Conservation (phyloP, 2,329 filamentous ascomycete genomes). For the Onygenales sp. region DNA sequence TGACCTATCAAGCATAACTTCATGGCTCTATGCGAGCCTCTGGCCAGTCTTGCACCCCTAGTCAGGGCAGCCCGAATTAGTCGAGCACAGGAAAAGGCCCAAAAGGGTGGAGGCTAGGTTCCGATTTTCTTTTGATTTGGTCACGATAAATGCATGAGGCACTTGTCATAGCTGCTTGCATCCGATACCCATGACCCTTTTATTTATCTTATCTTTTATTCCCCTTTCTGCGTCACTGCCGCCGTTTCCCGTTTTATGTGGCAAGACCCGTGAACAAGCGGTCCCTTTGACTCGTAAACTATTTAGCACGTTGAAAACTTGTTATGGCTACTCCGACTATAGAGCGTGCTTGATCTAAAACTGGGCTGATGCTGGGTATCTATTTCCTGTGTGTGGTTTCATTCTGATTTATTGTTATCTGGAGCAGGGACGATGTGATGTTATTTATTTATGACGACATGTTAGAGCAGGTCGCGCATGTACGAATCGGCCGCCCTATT, state of each 20-base stretch:
- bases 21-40: constrained; percentile 65
- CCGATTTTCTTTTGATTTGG: constrained; percentile 3
- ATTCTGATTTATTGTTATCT: neutral
- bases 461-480: neutral
- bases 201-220: neutral
- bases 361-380: neutral
- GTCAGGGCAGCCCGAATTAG: constrained; percentile 79
- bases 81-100: constrained; percentile 72
- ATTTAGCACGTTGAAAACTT: neutral
- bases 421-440: neutral
- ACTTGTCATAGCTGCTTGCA: neutral
- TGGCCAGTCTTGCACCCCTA: constrained; percentile 71
- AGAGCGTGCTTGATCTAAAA: neutral
- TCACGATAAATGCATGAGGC: neutral
- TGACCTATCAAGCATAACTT: constrained; percentile 57
- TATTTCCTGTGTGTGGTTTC: neutral
- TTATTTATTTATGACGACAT: neutral
- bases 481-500: neutral
- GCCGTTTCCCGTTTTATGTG: neutral
- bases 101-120: constrained; percentile 44
- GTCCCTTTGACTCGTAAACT: neutral
- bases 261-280: too few species aligned
- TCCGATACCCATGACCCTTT: neutral
- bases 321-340: neutral
- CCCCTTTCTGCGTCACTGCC: neutral